Conservation (phyloP, 176 grass and related monocot genomes). For the Zoysia pacifica region DNA sequence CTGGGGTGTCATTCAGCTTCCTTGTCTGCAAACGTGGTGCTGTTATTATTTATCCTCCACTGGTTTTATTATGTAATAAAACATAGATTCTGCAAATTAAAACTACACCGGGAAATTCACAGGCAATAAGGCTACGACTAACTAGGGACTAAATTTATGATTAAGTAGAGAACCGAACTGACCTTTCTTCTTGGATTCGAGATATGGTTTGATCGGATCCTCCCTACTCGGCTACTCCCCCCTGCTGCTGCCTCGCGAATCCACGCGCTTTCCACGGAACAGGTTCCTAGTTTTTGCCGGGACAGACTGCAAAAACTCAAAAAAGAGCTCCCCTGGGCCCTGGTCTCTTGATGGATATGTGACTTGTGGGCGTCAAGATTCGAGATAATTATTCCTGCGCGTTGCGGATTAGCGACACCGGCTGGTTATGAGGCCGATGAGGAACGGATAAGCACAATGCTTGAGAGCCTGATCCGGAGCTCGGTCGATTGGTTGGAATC, state of each 20-base stretch:
- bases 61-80: neutral
- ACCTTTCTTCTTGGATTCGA: constrained; percentile 32
- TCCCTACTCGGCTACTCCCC: neutral
- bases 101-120: neutral
- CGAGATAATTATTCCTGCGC: neutral
- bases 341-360: neutral
- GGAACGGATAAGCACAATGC: constrained; percentile 30
- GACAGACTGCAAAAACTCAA: too few species aligned
- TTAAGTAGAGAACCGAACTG: neutral
- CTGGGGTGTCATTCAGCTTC: neutral
- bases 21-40: neutral
- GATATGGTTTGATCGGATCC: constrained; percentile 40
- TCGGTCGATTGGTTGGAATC: constrained; percentile 36
- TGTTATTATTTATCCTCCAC: too few species aligned
- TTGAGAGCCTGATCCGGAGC: constrained; percentile 19
- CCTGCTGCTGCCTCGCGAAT: too few species aligned
- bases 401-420: neutral
- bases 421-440: neutral
- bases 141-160: neutral
- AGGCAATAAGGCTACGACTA: neutral
- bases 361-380: constrained; percentile 23
- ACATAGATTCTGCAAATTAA: neutral
- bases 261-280: too few species aligned
- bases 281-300: too few species aligned
- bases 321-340: too few species aligned